phyloP scores from a whole-genome alignment of 1,139 yeast species.

The Lizanozyma gosingica region DNA sequence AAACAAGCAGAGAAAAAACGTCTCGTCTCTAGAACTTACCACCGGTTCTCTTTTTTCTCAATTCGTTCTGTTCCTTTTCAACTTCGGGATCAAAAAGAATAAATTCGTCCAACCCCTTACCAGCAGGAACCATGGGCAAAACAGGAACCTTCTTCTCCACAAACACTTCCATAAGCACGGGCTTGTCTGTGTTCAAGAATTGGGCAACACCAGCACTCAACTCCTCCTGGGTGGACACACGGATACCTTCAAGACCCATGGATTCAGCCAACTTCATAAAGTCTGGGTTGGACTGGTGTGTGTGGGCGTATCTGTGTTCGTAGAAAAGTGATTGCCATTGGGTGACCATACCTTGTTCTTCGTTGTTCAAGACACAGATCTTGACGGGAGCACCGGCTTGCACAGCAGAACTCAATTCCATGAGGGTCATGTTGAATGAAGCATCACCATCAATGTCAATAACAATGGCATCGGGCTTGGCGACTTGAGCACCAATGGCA shows the following conservation, averaged over 20 bases:
- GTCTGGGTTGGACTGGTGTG: constrained; percentile 92
- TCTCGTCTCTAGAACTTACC: constrained; percentile 40
- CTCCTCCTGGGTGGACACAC: constrained; percentile 61
- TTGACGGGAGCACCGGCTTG: constrained; percentile 90
- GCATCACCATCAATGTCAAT: constrained; percentile 99
- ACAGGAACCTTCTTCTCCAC: constrained; percentile 97
- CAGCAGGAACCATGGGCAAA: constrained; percentile 96
- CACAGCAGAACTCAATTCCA: constrained; percentile 87
- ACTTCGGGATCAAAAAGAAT: constrained; percentile 75
- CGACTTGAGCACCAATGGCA: constrained; percentile 97
- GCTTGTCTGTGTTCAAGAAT: constrained; percentile 71
- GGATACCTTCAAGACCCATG: constrained; percentile 83
- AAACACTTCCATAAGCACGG: constrained; percentile 81
- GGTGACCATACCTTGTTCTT: constrained; percentile 99
- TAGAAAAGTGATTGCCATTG: constrained; percentile 98
- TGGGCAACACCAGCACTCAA: constrained; percentile 28
- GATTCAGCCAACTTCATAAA: constrained; percentile 89
- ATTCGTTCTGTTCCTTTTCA: constrained; percentile 63
- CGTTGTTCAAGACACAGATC: constrained; percentile 82
- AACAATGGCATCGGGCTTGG: constrained; percentile 88
- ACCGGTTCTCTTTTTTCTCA: constrained; percentile 52
- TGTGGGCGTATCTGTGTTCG: constrained; percentile 93
- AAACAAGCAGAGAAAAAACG: neutral
- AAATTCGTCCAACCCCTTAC: constrained; percentile 89
- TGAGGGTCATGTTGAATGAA: constrained; percentile 92